Base-by-base conservation (phyloP, 495 filamentous ascomycete genomes). In the Cercophora scortea region DNA sequence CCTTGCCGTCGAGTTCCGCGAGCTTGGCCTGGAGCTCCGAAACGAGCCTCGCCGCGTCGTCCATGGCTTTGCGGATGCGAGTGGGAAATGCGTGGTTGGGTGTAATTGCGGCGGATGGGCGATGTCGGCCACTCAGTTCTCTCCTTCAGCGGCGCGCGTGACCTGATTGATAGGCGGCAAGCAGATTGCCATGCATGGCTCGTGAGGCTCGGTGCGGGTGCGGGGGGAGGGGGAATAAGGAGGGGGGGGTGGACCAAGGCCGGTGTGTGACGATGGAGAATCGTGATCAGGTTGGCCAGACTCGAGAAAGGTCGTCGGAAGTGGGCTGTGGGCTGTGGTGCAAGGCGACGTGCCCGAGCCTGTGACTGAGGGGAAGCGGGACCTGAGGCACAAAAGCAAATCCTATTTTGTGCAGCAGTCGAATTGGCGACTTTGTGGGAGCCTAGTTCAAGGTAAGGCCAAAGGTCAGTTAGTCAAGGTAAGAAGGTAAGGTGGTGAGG, bases 11-110 rank as follows among this genome's bases (percentile, higher is more conserved):
- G 34, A 79, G 74, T 54, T 75, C 71, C 32, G 64, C 53, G 42
- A 81, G 75, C 71, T 73, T 79, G 50, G 57, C 54, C 49, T 74
- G 67, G 51, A 81, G 71, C 57, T 77, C 71, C 36, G 68, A 67
- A 33, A 75, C 71, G 32, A 79, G 68, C 49, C 57, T 68, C 52
- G 69, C 66, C 17, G 71, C 66, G 60, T 76, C 74, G 61, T 75
- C 73, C 77, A 79, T 79, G 41, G 17, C 41, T 25, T 46, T 38
- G 45, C 17, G 25, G 48, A 9, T 38, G 13, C 36, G 36, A 38
- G 7, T 38, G 36, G 13, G 25, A 25, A 25, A 25, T 25, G 25
- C 25, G 25, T 25, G 25, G 25, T 25, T 25, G 25, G 25, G 25
- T 25, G 25, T 25, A 25, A 25, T 25, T 9, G 35, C 32, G 47